phyloP scores from a whole-genome alignment of 768 basidiomycete genomes.

The Mycena vulgaris region DNA sequence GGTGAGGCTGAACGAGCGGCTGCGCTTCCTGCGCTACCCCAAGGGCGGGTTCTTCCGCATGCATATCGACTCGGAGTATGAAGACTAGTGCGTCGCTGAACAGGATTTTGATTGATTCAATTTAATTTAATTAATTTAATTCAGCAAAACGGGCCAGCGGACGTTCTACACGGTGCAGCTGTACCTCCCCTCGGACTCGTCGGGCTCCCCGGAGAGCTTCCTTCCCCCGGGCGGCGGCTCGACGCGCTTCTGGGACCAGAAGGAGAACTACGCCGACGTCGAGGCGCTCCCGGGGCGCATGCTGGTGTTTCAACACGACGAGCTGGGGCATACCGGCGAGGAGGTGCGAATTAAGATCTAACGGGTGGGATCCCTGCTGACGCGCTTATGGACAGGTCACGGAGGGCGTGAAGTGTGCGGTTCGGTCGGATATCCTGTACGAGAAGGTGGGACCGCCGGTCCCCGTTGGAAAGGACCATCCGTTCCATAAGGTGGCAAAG shows the following conservation, averaged over 20 bases:
- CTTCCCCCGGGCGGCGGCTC: slow-evolving; percentile 22
- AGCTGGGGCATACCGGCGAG: slow-evolving; percentile 31
- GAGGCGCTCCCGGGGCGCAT: slow-evolving; percentile 23
- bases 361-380: no score
- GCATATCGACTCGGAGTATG: slow-evolving; percentile 26
- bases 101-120: neutral
- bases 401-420: slow-evolving; percentile 24
- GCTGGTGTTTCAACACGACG: slow-evolving; percentile 37
- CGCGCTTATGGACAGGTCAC: slow-evolving; percentile 25
- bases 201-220: slow-evolving; percentile 33
- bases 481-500: no score
- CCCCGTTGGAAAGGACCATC: neutral
- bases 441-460: slow-evolving; percentile 21
- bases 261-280: slow-evolving; percentile 30
- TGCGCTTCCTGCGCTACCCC: slow-evolving; percentile 33
- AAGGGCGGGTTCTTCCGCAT: slow-evolving; percentile 28
- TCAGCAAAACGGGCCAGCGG: slow-evolving; percentile 26
- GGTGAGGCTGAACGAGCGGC: slow-evolving; percentile 36
- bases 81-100: slow-evolving; percentile 19
- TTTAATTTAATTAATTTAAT: no score
- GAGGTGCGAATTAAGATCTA: slow-evolving; percentile 29
- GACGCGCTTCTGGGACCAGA: slow-evolving; percentile 25
- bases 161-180: slow-evolving; percentile 38
- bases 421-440: slow-evolving; percentile 33
- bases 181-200: slow-evolving; percentile 35